Base-by-base conservation (phyloP, 352 stramenopile species). In the Pythium insidiosum region DNA sequence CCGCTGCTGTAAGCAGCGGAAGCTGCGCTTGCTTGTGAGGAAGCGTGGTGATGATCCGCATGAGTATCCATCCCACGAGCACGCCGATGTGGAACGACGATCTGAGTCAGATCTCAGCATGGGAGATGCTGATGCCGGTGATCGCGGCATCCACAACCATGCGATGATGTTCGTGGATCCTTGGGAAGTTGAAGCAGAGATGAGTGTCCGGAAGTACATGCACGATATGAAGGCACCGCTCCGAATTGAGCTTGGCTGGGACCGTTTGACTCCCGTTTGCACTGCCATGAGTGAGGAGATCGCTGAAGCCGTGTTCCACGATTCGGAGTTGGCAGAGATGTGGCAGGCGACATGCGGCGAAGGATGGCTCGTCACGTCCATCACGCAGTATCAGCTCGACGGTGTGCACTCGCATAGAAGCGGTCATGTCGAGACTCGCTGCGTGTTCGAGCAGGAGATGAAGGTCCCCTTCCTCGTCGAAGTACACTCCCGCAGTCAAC, bases 161-260 rank as follows among this genome's bases (percentile, higher is more conserved):
- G 70, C 75, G 13, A 84, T 92, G 55, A 84, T 87, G 70, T 88
- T 92, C 57, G 79, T 92, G 16, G 61, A 85, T 38, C 72, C 74
- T 15, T 92, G 79, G 79, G 76, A 92, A 61, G 66, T 87, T 38
- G 79, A 92, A 29, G 79, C 79, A 1, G 63, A 79, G 28, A 45
- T 43, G 43, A 92, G 80, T 50, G 58, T 75, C 11, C 58, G 61
- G 7, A 57, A 50, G 2, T 89, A 86, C 40, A 84, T 92, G 66
- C 68, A 88, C 43, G 60, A 61, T 34, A 48, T 47, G 30, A 38
- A 63, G 13, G 39, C 55, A 16, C 61, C 74, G 18, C 42, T 72
- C 0, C 71, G 84, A 35, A 56, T 92, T 5, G 79, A 92, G 46
- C 61, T 92, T 23, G 79, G 79, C 4, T 86, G 79, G 69, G 74